These are phyloP conservation scores for Citrus reticulata DNA, from an alignment of 345 rosid species.

Conservation along the genomic window DNA sequence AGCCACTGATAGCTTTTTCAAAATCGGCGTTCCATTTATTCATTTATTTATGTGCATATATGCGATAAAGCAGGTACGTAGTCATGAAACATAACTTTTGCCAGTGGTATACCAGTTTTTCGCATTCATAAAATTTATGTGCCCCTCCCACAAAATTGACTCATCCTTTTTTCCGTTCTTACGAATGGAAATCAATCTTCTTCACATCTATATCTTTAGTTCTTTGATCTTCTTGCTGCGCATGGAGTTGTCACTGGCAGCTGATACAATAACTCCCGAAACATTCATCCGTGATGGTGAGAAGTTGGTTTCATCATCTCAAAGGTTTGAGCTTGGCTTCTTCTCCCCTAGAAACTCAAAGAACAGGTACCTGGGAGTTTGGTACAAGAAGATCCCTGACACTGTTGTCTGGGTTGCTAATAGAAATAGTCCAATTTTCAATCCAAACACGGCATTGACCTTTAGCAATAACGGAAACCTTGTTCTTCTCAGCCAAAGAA, in stretches of 20 bases:
- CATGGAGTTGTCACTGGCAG: neutral
- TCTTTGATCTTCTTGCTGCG: neutral
- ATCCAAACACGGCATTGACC: constrained; percentile 14
- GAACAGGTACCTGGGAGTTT: constrained; percentile 39
- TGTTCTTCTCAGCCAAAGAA: constrained; percentile 18
- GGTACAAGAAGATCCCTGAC: constrained; percentile 33
- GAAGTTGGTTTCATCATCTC: neutral
- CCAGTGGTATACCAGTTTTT: no score
- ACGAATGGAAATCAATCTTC: neutral
- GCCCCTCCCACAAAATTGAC: no score
- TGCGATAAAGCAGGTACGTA: no score
- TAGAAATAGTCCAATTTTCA: constrained; percentile 25
- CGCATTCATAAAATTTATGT: no score
- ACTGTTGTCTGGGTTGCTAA: constrained; percentile 47
- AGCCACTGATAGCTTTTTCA: no score
- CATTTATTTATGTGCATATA: no score
- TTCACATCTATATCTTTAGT: neutral
- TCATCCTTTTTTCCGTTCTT: neutral
- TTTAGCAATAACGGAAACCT: constrained; percentile 23
- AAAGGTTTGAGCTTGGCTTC: constrained; percentile 28
- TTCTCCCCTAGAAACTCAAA: constrained; percentile 21
- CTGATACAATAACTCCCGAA: neutral
- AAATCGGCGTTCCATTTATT: no score
- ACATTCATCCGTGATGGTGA: neutral
- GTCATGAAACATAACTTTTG: no score